Conservation (phyloP, 768 basidiomycete genomes). For the Peribolospora kevripleyi region DNA sequence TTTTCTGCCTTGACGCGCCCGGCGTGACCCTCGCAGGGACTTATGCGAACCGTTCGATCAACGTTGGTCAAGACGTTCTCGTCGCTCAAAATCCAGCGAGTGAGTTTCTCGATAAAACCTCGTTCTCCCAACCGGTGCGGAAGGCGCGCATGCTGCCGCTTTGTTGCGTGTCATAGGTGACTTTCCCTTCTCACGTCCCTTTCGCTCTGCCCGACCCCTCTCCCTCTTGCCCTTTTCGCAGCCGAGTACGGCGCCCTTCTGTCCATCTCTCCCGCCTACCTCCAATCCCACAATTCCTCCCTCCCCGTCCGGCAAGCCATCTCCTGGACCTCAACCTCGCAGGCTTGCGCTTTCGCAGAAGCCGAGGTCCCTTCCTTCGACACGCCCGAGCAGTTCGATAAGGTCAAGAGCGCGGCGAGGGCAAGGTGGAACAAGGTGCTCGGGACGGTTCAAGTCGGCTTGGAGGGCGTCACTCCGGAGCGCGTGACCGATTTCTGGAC, state of each 20-base stretch:
- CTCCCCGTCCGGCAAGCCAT: not conserved
- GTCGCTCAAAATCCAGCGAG: not conserved
- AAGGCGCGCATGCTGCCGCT: not conserved
- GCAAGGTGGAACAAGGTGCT: not conserved
- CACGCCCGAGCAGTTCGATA: not conserved
- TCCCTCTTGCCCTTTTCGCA: not conserved
- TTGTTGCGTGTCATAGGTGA: not conserved
- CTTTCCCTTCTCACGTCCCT: not conserved
- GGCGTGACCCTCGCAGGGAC: not conserved
- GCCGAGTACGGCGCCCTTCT: too few species aligned
- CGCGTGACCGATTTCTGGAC: not conserved
- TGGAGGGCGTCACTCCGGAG: not conserved
- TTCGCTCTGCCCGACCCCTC: not conserved
- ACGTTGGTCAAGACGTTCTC: not conserved
- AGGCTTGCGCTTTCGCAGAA: not conserved
- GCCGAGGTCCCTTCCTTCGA: not conserved
- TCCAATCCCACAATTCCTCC: too few species aligned
- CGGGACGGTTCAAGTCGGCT: not conserved
- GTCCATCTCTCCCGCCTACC: too few species aligned
- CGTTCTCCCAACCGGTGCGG: not conserved
- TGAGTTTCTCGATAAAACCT: not conserved
- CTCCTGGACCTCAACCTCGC: not conserved
- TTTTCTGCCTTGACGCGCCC: not conserved
- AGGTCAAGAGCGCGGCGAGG: not conserved
- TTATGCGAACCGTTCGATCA: not conserved